Evolutionary conservation across 768 basidiomycete genomes (phyloP).

Genomic region (Fomitopsis pulvina): DNA sequence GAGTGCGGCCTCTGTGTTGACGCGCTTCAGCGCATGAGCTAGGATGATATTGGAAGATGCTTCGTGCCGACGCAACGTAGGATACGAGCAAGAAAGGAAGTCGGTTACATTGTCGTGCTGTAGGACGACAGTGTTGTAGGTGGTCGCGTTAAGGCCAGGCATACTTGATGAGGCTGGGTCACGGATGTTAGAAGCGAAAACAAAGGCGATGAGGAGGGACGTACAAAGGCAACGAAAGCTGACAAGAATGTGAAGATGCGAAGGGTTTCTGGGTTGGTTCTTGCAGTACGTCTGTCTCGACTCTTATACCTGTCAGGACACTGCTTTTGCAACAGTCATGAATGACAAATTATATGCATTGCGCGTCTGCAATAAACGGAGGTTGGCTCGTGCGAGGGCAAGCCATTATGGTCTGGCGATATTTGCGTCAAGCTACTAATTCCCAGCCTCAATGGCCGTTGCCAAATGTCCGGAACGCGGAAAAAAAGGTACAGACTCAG

Average conservation of each 20-base stretch:
- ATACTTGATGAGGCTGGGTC: constrained; percentile 13
- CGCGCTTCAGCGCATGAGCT: constrained; percentile 40
- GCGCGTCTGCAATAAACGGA: background rate
- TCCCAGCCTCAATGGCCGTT: background rate
- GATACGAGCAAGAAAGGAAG: constrained; percentile 35
- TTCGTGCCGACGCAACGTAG: constrained; percentile 37
- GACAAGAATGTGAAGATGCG: background rate
- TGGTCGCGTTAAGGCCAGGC: constrained; percentile 26
- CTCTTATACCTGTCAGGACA: background rate
- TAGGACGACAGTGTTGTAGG: constrained; percentile 23
- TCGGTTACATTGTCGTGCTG: constrained; percentile 34
- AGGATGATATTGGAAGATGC: constrained; percentile 46
- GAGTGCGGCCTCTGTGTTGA: constrained; percentile 30
- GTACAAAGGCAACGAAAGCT: background rate
- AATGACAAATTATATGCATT: background rate
- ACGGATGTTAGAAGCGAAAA: background rate
- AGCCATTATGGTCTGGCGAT: background rate
- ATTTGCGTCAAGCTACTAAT: background rate
- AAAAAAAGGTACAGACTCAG: background rate
- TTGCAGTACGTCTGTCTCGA: background rate
- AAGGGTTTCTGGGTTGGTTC: background rate
- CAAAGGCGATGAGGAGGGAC: background rate
- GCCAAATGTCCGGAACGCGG: background rate
- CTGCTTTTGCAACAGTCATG: background rate
- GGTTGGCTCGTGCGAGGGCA: background rate